Percentiles rank a stretch among this genome's conserved stretches.
These are phyloP conservation scores for Fusarium fracticaudum DNA, from an alignment of 2,329 filamentous ascomycete genomes.

Conservation along the genomic window DNA sequence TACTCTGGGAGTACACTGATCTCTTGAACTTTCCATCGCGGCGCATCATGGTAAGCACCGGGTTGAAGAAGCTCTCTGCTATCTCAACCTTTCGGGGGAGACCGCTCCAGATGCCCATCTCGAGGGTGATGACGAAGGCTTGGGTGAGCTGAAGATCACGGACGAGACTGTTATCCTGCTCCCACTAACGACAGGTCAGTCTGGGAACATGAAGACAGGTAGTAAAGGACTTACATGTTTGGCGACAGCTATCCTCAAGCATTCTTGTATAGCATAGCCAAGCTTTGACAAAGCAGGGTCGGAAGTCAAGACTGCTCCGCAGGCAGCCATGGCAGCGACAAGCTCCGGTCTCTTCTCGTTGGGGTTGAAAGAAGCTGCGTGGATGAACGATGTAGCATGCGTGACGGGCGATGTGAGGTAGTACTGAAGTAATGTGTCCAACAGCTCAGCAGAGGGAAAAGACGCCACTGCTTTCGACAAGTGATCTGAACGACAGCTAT, in stretches of 20 bases:
- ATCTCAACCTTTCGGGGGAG: constrained; percentile 52
- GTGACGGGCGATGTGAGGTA: constrained; percentile 45
- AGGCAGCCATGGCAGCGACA: constrained; percentile 49
- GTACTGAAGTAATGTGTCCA: constrained; percentile 52
- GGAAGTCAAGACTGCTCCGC: constrained; percentile 50
- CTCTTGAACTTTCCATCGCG: constrained; percentile 46
- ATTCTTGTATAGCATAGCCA: constrained; percentile 54
- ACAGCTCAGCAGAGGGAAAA: constrained; percentile 51
- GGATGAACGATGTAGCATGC: constrained; percentile 47
- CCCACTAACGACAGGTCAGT: constrained; percentile 29
- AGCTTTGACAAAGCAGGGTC: constrained; percentile 51
- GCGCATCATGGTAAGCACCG: constrained; percentile 50
- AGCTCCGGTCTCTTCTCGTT: constrained; percentile 50
- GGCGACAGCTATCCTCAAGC: constrained; percentile 37
- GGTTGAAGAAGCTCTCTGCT: constrained; percentile 50
- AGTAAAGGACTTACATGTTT: constrained; percentile 15
- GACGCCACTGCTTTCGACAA: constrained; percentile 46
- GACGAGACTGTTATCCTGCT: constrained; percentile 46
- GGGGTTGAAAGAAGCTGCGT: constrained; percentile 49
- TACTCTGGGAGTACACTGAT: constrained; percentile 30
- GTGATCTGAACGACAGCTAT: constrained; percentile 41
- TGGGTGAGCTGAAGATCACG: constrained; percentile 47
- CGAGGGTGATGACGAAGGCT: constrained; percentile 47
- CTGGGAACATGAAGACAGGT: background rate
- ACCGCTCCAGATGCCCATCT: constrained; percentile 51